These are phyloP conservation scores for Pythium phragmitis DNA, from an alignment of 352 stramenopile species.

Conservation along the genomic window DNA sequence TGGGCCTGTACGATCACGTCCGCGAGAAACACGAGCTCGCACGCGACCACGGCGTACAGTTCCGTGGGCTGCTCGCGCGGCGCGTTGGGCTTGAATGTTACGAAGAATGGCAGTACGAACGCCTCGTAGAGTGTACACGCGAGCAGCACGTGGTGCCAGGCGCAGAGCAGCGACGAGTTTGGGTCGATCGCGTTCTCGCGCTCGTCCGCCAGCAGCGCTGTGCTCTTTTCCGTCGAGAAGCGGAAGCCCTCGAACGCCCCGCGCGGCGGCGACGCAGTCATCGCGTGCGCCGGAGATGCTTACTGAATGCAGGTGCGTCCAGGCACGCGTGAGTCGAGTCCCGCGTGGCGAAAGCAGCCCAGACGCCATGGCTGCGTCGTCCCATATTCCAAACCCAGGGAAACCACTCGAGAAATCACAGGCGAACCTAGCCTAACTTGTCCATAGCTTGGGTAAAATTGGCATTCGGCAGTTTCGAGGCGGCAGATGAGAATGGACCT, in stretches of 20 bases:
- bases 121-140: constrained; percentile 47
- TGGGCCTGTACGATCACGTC: constrained; percentile 64
- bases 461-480: too few species aligned
- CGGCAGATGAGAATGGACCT: neutral
- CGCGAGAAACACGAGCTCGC: constrained; percentile 48
- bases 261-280: constrained; percentile 4
- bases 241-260: constrained; percentile 22
- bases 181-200: constrained; percentile 51
- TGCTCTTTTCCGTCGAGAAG: constrained; percentile 13
- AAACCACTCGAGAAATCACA: neutral
- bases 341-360: too few species aligned
- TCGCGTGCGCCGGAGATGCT: neutral
- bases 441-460: too few species aligned
- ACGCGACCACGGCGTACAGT: constrained; percentile 29
- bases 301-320: neutral
- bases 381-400: neutral
- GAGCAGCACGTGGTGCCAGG: constrained; percentile 62
- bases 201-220: constrained; percentile 24
- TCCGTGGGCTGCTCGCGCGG: constrained; percentile 16
- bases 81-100: constrained; percentile 42
- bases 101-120: constrained; percentile 53
- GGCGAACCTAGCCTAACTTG: neutral
- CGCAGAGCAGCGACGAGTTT: constrained; percentile 35
- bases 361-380: neutral
- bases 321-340: too few species aligned